Percentiles rank a stretch among this genome's conserved stretches.
Conservation (phyloP, 768 basidiomycete species). For the Collybia nuda region DNA sequence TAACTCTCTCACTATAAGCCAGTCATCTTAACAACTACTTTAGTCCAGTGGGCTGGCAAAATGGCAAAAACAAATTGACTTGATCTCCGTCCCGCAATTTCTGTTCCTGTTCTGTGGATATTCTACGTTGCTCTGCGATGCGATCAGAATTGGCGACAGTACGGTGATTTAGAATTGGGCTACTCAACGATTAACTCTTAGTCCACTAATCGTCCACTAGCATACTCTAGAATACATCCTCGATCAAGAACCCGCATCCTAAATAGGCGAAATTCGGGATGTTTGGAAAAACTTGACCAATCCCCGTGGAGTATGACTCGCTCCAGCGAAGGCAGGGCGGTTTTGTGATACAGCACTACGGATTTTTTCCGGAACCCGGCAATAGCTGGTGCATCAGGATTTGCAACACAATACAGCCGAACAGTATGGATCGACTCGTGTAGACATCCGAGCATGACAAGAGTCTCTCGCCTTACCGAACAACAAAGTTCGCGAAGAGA, state of each 20-base stretch:
- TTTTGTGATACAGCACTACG: neutral
- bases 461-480: neutral
- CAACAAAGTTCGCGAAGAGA: conserved; percentile 1
- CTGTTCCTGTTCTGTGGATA: too few species aligned
- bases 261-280: conserved; percentile 1
- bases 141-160: too few species aligned
- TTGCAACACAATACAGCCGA: neutral
- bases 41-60: too few species aligned
- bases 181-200: neutral
- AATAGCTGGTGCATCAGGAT: neutral
- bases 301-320: conserved; percentile 1
- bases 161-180: too few species aligned
- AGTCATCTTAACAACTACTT: too few species aligned
- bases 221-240: conserved; percentile 1
- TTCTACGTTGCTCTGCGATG: too few species aligned
- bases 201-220: neutral
- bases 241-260: neutral
- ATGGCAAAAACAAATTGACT: too few species aligned
- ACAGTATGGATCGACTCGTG: neutral
- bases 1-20: too few species aligned
- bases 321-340: neutral
- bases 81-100: too few species aligned
- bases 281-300: neutral
- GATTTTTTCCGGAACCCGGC: conserved; percentile 2
- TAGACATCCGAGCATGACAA: conserved; percentile 1